Percentiles rank a stretch among this genome's conserved stretches.
phyloP scores from a whole-genome alignment of 108 stramenopile species.

The Pseudonitzschia multistriata region DNA sequence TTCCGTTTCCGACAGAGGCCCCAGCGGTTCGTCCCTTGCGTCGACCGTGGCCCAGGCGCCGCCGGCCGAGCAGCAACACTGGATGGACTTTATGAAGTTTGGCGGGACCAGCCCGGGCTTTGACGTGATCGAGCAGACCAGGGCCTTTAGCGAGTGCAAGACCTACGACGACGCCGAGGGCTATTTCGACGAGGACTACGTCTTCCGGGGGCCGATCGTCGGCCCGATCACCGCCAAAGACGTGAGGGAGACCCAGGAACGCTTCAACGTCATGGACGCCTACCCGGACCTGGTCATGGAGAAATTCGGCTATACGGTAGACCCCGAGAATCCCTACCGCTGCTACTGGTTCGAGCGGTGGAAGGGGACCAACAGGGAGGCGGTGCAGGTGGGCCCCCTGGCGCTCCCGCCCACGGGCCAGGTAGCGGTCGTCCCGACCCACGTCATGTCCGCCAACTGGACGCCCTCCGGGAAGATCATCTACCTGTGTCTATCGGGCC shows the following conservation, averaged over 20 bases:
- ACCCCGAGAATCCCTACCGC: constrained; percentile 54
- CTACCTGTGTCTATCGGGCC: constrained; percentile 27
- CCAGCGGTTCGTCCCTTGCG: background rate
- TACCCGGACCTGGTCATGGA: constrained; percentile 35
- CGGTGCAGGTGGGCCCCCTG: constrained; percentile 18
- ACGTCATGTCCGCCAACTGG: constrained; percentile 33
- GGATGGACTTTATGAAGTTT: constrained; percentile 1
- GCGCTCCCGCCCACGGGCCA: constrained; percentile 23
- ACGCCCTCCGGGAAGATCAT: constrained; percentile 42
- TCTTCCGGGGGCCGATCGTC: constrained; percentile 46
- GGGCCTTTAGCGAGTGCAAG: background rate
- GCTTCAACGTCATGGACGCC: constrained; percentile 35
- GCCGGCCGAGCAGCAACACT: background rate
- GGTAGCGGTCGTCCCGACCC: constrained; percentile 26
- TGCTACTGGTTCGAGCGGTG: constrained; percentile 50
- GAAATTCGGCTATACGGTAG: constrained; percentile 46
- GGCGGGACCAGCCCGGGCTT: constrained; percentile 1
- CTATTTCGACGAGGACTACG: constrained; percentile 33
- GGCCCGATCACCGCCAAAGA: constrained; percentile 43
- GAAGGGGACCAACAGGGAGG: constrained; percentile 35
- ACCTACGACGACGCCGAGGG: background rate
- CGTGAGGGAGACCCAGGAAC: constrained; percentile 23
- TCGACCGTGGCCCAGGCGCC: background rate
- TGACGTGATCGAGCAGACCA: constrained; percentile 12
- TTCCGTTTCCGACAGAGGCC: background rate